Evolutionary conservation across 768 basidiomycete species (phyloP).

Genomic region (Peribolospora baueri): DNA sequence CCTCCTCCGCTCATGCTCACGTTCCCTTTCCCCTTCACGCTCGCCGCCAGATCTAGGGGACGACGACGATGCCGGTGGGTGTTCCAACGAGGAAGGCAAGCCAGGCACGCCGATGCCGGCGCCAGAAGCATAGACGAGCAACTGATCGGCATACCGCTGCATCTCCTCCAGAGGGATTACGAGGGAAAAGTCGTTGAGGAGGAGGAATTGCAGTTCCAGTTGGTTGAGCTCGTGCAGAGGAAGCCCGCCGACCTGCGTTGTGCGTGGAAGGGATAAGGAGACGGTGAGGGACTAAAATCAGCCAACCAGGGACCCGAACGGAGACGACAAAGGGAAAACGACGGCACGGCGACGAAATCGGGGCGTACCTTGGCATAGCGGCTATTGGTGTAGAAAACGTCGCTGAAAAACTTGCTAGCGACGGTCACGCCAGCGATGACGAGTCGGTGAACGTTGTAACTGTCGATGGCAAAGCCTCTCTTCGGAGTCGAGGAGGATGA

Average conservation of each 20-base stretch:
- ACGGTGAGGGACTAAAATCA: not conserved
- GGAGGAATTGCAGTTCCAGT: constrained; percentile 85
- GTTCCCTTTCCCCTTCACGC: too few species aligned
- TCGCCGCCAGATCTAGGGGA: too few species aligned
- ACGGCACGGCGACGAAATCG: not conserved
- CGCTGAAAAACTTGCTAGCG: constrained; percentile 96
- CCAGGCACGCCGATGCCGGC: not conserved
- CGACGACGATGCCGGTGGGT: too few species aligned
- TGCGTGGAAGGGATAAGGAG: not conserved
- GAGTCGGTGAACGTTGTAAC: constrained; percentile 84
- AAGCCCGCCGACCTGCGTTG: constrained; percentile 64
- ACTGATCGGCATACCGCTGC: constrained; percentile 79
- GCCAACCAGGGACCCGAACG: not conserved
- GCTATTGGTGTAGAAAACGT: constrained; percentile 97
- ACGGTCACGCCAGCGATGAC: constrained; percentile 97
- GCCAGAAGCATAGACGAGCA: constrained; percentile 28
- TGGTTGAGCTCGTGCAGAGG: constrained; percentile 82
- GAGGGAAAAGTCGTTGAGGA: constrained; percentile 81
- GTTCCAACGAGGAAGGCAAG: too few species aligned
- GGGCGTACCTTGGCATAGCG: constrained; percentile 79
- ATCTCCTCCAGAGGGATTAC: constrained; percentile 72
- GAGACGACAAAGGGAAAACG: not conserved
- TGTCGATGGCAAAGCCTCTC: constrained; percentile 61
- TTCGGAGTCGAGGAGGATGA: constrained; percentile 2
- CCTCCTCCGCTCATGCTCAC: too few species aligned